Base-by-base conservation (phyloP, 768 basidiomycete genomes). In the Nevesoporus exiguus region DNA sequence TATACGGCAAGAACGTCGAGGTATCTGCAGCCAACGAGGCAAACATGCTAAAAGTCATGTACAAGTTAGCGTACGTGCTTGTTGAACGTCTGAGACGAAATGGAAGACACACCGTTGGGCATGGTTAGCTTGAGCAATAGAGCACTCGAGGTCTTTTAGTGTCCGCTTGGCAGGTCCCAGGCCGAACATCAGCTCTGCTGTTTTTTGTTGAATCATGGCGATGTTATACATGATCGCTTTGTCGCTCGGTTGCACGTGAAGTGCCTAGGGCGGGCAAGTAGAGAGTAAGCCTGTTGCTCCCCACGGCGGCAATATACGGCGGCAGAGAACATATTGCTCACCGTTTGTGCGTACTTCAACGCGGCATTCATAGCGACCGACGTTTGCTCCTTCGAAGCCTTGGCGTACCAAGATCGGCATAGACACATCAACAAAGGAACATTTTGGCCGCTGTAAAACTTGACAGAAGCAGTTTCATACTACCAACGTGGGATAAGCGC, bases 201-300 rank as follows among this genome's bases (percentile, higher is more conserved):
- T 86, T 71, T 98, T 98, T 68, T 99, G 97, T 70, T 95, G 87
- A 31, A 98, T 93, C 89, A 99, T 95, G 51, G 96, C 95, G 62
- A 98, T 91, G 70, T 99, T 98, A 73, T 95, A 98, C 40, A 93
- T 56, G 47, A 88, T 84, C 3, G 93, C 90, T 66, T 95, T 94
- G 74, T 99, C 97, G 51, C 77, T 80, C 0, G 94, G 93, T 59
- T 88, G 85, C 7, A 93, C 71, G 58, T 91, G 87, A 15, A 89
- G 76, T 1, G 95, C 94, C 95, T 98, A 58, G 5, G 9, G 11
- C 48, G 5, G 9, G 11, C 48, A 25, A 10, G 25, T 52, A 2
- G 14, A 24, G 22, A 62, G 58, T 49, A 34, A 51, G 37, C 21
- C 7, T 27, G n/a, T n/a, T 17, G 17, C 31, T 45, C 21, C 25